A percentile compares a stretch with the other conserved stretches of the same genome.
Evolutionary conservation across 805 yeast species (phyloP).

Genomic region (Starmerella sp.): DNA sequence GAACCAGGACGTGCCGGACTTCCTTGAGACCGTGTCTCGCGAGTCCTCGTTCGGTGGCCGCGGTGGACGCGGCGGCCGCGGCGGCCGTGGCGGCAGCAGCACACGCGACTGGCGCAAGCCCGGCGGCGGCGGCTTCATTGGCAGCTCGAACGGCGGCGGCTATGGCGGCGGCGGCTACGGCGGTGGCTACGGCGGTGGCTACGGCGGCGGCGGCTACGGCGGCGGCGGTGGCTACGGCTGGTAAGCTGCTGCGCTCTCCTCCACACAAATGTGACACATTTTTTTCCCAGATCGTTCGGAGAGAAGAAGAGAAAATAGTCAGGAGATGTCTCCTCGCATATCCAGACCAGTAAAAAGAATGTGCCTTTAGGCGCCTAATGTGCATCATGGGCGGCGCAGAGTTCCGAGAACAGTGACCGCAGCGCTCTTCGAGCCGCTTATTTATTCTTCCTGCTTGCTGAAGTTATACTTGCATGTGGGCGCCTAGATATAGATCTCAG

Average conservation of each 20-base stretch:
- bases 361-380: constrained; percentile 14
- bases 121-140: constrained; percentile 22
- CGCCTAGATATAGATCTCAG: constrained; percentile 9
- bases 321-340: not conserved
- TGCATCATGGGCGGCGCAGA: constrained; percentile 9
- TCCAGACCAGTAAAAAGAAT: constrained; percentile 3
- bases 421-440: constrained; percentile 9
- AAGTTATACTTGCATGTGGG: constrained; percentile 12
- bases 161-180: constrained; percentile 23
- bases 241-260: not conserved
- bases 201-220: constrained; percentile 18
- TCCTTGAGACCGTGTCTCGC: constrained; percentile 68
- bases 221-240: constrained; percentile 2
- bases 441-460: constrained; percentile 12
- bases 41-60: constrained; percentile 50
- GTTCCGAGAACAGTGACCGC: constrained; percentile 5
- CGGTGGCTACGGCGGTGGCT: constrained; percentile 27
- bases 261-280: not conserved
- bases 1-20: constrained; percentile 92
- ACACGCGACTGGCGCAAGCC: constrained; percentile 27
- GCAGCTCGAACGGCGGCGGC: constrained; percentile 24
- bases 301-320: not conserved
- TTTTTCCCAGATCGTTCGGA: not conserved
- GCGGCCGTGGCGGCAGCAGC: constrained; percentile 32
- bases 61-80: constrained; percentile 43